A percentile compares a stretch with the other conserved stretches of the same genome.
Conservation (phyloP, 140 eudicot species). For the Cichorium intybus region DNA sequence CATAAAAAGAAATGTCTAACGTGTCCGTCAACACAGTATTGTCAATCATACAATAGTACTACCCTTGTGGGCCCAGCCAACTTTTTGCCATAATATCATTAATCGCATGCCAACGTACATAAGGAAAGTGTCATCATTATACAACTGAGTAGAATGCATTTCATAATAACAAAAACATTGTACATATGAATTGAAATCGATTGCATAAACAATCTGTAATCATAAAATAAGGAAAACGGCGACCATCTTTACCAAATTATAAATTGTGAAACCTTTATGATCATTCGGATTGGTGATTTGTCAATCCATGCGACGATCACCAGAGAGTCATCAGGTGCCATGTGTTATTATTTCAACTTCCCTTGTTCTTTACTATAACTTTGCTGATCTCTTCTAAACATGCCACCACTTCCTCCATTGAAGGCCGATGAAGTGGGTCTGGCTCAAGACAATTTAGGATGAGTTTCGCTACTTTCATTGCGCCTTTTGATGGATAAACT, state of each 20-base stretch:
- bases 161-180: neutral
- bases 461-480: neutral
- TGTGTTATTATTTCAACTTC: neutral
- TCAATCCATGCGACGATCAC: too few species aligned
- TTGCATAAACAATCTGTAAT: neutral
- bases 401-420: slow-evolving; percentile 1
- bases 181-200: neutral
- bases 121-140: too few species aligned
- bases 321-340: neutral
- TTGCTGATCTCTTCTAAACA: neutral
- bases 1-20: too few species aligned
- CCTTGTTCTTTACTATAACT: neutral
- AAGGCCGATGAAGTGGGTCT: neutral
- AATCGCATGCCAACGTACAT: too few species aligned
- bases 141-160: too few species aligned
- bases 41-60: neutral
- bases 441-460: slow-evolving; percentile 5
- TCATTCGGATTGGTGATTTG: neutral
- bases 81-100: neutral
- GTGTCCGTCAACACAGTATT: neutral
- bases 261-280: neutral
- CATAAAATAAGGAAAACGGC: too few species aligned
- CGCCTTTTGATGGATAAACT: slow-evolving; percentile 4
- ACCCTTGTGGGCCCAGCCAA: neutral
- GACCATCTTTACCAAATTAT: too few species aligned